Percentiles rank a stretch among this genome's conserved stretches.
Conservation (phyloP, 345 rosid species). For the Hevea brasiliensis region DNA sequence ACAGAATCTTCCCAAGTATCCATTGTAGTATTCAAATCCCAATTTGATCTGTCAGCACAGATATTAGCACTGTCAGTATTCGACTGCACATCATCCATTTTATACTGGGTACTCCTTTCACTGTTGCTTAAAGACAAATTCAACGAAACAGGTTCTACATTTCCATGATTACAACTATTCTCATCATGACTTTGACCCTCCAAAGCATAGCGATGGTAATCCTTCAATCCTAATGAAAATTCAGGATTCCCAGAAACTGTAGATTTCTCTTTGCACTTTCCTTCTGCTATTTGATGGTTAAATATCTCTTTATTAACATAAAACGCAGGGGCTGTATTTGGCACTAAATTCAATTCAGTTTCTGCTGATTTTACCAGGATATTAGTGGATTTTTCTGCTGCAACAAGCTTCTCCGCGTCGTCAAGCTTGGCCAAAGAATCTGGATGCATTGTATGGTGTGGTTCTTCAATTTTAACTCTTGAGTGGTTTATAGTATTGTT, state of each 20-base stretch:
- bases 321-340: conserved; percentile 22
- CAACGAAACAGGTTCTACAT: conserved; percentile 36
- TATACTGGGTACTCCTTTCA: conserved; percentile 28
- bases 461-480: conserved; percentile 41
- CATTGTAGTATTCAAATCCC: conserved; percentile 90
- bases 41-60: conserved; percentile 55
- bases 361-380: conserved; percentile 15
- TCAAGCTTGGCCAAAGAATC: conserved; percentile 30
- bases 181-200: conserved; percentile 27
- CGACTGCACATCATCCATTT: conserved; percentile 23
- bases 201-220: conserved; percentile 15
- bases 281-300: conserved; percentile 27
- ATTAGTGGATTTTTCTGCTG: conserved; percentile 23
- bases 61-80: conserved; percentile 23
- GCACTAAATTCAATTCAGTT: conserved; percentile 35
- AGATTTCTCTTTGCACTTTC: conserved; percentile 26
- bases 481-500: conserved; percentile 3
- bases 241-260: conserved; percentile 31
- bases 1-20: conserved; percentile 71
- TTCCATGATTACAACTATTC: conserved; percentile 28
- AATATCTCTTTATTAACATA: conserved; percentile 22
- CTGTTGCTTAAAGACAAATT: conserved; percentile 53
- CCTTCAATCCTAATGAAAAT: conserved; percentile 35
- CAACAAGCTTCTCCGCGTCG: conserved; percentile 25
- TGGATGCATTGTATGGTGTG: conserved; percentile 19